phyloP scores from a whole-genome alignment of 176 grass and related monocot genomes.

The Bolboschoenus planiculmis region DNA sequence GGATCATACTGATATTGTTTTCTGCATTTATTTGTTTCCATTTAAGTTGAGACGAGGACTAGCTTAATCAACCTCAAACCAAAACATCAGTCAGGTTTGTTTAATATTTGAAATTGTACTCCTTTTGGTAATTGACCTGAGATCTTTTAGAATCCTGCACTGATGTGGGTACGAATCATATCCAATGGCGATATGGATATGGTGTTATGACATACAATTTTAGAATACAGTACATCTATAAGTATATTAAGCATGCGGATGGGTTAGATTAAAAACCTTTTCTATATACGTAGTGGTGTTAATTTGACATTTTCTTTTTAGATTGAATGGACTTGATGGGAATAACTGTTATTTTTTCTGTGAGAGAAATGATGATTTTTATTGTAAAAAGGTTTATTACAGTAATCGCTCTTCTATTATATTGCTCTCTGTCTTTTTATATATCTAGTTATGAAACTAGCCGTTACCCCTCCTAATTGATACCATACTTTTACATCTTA shows the following conservation, averaged over 20 bases:
- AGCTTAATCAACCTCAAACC: not conserved
- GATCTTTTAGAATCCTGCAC: not conserved
- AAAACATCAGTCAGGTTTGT: not conserved
- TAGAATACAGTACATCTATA: not conserved
- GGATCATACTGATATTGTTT: not conserved
- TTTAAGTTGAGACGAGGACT: not conserved
- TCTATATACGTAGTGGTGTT: not conserved
- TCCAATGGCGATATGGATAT: not conserved
- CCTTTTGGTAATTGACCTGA: not conserved
- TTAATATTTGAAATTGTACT: not conserved
- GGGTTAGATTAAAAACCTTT: not conserved
- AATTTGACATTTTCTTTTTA: not conserved
- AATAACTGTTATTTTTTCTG: no score
- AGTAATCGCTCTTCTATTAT: no score
- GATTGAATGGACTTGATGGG: not conserved
- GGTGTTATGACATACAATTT: not conserved
- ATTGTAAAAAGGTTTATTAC: no score
- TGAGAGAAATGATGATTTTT: no score
- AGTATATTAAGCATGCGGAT: no score
- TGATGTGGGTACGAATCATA: not conserved
- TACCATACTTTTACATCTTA: no score
- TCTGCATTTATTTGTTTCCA: not conserved
- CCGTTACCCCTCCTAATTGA: no score
- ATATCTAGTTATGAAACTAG: no score
- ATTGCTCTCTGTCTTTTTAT: no score